Percentiles rank a stretch among this genome's conserved stretches.
phyloP scores from a whole-genome alignment of 805 yeast species.

The Debaryomyces castellii region DNA sequence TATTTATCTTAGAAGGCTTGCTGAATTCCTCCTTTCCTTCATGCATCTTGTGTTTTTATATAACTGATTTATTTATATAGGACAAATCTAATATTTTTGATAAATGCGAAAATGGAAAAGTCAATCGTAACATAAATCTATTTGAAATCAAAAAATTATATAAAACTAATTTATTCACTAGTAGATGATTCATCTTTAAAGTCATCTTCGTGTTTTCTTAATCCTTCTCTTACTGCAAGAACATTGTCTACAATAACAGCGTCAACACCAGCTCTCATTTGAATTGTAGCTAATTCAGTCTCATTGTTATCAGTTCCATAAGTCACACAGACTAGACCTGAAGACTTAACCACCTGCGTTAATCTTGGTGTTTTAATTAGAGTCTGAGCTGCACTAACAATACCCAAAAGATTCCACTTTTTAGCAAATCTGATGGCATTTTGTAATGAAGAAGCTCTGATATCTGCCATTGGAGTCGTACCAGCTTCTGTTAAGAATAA shows the following conservation, averaged over 20 bases:
- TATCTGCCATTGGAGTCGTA: conserved; percentile 81
- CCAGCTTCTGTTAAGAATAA: conserved; percentile 89
- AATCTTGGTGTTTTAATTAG: conserved; percentile 87
- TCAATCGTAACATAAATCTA: not conserved
- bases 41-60: not conserved
- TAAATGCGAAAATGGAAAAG: conserved; percentile 1
- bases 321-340: conserved; percentile 90
- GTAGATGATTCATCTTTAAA: conserved; percentile 16
- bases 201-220: conserved; percentile 39
- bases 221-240: conserved; percentile 84
- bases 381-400: conserved; percentile 86
- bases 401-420: conserved; percentile 88
- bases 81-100: not conserved
- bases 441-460: conserved; percentile 83
- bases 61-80: not conserved
- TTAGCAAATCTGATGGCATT: conserved; percentile 88
- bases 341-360: conserved; percentile 85
- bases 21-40: conserved; percentile 2
- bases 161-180: conserved; percentile 3
- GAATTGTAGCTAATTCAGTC: conserved; percentile 79
- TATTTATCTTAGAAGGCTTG: not conserved
- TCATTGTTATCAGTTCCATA: conserved; percentile 84
- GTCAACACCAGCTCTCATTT: conserved; percentile 93
- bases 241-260: conserved; percentile 98
- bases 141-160: not conserved